phyloP scores from a whole-genome alignment of 192 early-diverging fungal species.

The Backusella sp. region DNA sequence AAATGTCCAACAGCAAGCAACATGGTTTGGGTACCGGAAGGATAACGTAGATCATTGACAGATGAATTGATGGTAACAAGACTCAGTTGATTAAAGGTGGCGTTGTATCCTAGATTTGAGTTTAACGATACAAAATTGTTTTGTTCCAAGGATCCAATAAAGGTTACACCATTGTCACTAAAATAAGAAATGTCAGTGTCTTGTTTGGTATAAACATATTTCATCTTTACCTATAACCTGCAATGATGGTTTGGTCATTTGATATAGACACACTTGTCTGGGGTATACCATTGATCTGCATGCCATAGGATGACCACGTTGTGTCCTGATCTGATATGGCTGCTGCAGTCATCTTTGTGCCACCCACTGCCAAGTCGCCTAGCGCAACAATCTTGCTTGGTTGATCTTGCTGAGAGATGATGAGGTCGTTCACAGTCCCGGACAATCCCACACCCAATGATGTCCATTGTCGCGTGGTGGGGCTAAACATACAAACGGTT shows the following conservation, averaged over 20 bases:
- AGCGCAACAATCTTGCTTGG: slow-evolving; percentile 6
- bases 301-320: not conserved
- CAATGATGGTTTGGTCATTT: not conserved
- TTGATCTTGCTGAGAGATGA: slow-evolving; percentile 6
- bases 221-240: not conserved
- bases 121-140: not conserved
- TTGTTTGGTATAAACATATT: not conserved
- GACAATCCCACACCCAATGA: slow-evolving; percentile 15
- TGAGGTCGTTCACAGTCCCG: slow-evolving; percentile 35
- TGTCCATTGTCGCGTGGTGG: slow-evolving; percentile 30
- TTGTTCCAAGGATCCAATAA: slow-evolving; percentile 1
- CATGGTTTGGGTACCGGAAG: slow-evolving; percentile 24
- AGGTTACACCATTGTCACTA: not conserved
- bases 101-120: not conserved
- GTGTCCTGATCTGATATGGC: not conserved
- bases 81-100: slow-evolving; percentile 10
- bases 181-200: too few relatives aligned
- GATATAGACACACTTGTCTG: not conserved
- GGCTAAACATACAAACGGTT: slow-evolving; percentile 31
- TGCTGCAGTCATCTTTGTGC: not conserved
- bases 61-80: slow-evolving; percentile 13
- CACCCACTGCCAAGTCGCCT: slow-evolving; percentile 12
- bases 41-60: slow-evolving; percentile 11
- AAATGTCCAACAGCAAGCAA: slow-evolving; percentile 45
- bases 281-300: not conserved